Evolutionary conservation across 1,284 basidiomycete species (phyloP).

Genomic region (Ceratobasidium sp.): DNA sequence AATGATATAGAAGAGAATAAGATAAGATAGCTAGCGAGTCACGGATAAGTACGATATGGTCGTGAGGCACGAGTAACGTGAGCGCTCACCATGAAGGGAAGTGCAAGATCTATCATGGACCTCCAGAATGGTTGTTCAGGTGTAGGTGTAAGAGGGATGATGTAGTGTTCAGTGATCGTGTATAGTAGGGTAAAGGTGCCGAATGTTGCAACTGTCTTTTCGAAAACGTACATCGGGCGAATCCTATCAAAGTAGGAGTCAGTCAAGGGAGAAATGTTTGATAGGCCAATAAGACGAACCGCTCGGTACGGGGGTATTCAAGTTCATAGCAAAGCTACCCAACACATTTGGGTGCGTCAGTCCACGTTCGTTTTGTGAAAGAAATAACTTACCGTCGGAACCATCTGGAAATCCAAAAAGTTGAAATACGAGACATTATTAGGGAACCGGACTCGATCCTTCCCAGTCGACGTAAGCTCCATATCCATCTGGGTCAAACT

Average conservation of each 20-base stretch:
- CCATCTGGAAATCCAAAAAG: constrained; percentile 88
- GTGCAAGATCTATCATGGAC: constrained; percentile 83
- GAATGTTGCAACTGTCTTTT: constrained; percentile 94
- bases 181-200: constrained; percentile 88
- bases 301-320: constrained; percentile 91
- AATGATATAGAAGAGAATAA: constrained; percentile 85
- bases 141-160: constrained; percentile 81
- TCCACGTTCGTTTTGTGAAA: too few species aligned
- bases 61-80: too few species aligned
- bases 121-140: constrained; percentile 76
- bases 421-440: constrained; percentile 85
- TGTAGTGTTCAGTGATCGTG: constrained; percentile 91
- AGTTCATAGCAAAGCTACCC: constrained; percentile 79
- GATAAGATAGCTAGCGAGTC: constrained; percentile 63
- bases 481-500: constrained; percentile 81
- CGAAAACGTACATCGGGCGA: constrained; percentile 90
- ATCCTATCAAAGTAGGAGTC: constrained; percentile 63
- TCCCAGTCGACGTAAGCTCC: constrained; percentile 80
- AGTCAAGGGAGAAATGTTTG: background rate
- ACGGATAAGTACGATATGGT: constrained; percentile 22
- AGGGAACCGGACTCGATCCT: constrained; percentile 78
- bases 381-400: constrained; percentile 74
- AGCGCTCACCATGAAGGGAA: constrained; percentile 86
- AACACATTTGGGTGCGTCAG: too few species aligned
- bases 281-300: constrained; percentile 58